Evolutionary conservation across 768 basidiomycete genomes (phyloP), one percentile per base, ranked within the genome.

Genomic region (Lentinus brumalis): DNA sequence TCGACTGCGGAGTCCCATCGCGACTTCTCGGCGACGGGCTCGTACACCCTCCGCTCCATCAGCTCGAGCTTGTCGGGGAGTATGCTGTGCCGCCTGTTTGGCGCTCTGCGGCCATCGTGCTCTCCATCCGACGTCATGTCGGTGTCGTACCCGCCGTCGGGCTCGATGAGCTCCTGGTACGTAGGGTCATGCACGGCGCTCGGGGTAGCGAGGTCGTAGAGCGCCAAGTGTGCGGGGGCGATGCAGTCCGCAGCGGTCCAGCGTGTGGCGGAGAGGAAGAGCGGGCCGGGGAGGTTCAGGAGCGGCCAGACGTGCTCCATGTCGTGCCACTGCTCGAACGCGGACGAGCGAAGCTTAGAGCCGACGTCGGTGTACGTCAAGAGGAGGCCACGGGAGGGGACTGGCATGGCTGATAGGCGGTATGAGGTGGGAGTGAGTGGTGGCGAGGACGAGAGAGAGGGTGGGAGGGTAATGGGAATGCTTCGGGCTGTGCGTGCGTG

Each of bases 261-360:
- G 11, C 76, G 72, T 2, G 66, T 67, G 38, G 67, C 73, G 21
- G 65, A 68, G 29, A 59, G 53, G 57, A 76, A 74, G 18, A 70
- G 67, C 56, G 74, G 64, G 41, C 71, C 55, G 26, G 62, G 42
- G 41, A 73, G 64, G 11, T 74, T 69, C 51, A 75, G 64, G 49
- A 71, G 66, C 3, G 74, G 76, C 8, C 76, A 76, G 16, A 83
- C 78, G 64, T 85, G 83, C 60, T 83, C 82, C 40, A 80, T 69
- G 38, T 72, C 63, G 67, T 83, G 84, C 51, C 51, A 60, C 8
- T 44, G 12, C n/a, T 60, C n/a, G 52, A 32, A 60, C 21, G 30
- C 41, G 5, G 32, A 50, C 18, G 51, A 32, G 18, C 40, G 7
- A 5, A 60, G 30, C 18, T 26, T 35, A 3, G 39, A 39, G 16